Evolutionary conservation across 768 basidiomycete species (phyloP).

Genomic region (Russula dissimulans): DNA sequence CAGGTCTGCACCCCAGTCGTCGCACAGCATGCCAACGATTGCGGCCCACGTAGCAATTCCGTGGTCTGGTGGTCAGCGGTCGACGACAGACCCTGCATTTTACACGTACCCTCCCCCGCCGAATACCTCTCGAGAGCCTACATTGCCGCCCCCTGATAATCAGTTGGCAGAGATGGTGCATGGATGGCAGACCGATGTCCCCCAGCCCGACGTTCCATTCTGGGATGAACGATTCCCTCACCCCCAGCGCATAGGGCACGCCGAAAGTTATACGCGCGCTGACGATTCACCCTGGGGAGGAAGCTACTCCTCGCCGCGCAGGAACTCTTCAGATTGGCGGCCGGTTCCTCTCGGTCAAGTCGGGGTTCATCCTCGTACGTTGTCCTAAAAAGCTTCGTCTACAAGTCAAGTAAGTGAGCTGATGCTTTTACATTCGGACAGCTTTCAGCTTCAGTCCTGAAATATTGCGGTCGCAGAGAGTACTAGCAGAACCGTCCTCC

Average conservation of each 20-base stretch:
- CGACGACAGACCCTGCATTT: slow-evolving; percentile 24
- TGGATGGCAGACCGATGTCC: slow-evolving; percentile 1
- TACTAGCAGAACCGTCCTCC: slow-evolving; percentile 7
- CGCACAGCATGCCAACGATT: slow-evolving; percentile 1
- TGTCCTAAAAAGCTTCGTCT: neutral
- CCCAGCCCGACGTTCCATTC: slow-evolving; percentile 3
- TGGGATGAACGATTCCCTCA: slow-evolving; percentile 6
- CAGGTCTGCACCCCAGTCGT: slow-evolving; percentile 16
- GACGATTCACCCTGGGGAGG: slow-evolving; percentile 6
- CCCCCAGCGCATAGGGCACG: slow-evolving; percentile 12
- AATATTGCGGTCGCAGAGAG: slow-evolving; percentile 5
- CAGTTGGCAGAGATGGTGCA: neutral
- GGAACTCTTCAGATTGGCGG: slow-evolving; percentile 10
- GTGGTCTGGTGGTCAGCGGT: slow-evolving; percentile 11
- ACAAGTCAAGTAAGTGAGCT: neutral
- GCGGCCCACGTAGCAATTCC: neutral
- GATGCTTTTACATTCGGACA: neutral
- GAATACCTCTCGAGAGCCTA: slow-evolving; percentile 1
- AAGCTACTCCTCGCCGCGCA: neutral
- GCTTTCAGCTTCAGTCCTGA: neutral
- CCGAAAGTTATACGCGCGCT: slow-evolving; percentile 20
- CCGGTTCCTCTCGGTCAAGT: neutral
- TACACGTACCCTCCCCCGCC: slow-evolving; percentile 20
- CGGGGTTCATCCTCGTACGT: slow-evolving; percentile 4
- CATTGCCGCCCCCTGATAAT: neutral